phyloP scores from a whole-genome alignment of 495 filamentous ascomycete species.

The Achaetomiella virescens region DNA sequence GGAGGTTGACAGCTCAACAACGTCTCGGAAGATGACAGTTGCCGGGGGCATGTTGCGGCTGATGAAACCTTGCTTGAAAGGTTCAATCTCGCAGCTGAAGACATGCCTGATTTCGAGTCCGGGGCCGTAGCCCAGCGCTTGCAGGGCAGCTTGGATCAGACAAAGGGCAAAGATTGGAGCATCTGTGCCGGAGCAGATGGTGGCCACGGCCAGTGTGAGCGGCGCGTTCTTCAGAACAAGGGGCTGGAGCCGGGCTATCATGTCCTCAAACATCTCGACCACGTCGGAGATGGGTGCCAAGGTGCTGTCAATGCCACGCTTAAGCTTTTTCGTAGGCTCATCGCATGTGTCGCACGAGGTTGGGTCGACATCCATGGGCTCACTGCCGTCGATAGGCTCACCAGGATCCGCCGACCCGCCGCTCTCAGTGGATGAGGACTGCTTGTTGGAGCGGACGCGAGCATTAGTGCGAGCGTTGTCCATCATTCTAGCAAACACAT shows the following conservation, averaged over 20 bases:
- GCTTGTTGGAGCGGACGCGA: neutral
- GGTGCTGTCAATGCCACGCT: neutral
- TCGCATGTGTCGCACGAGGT: neutral
- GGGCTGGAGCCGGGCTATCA: slow-evolving; percentile 15
- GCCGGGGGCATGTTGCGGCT: slow-evolving; percentile 60
- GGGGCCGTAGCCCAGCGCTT: slow-evolving; percentile 12
- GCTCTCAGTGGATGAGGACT: neutral
- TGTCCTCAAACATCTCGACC: slow-evolving; percentile 29
- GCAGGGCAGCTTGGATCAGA: slow-evolving; percentile 38
- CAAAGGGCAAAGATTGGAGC: slow-evolving; percentile 64
- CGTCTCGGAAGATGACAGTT: slow-evolving; percentile 61
- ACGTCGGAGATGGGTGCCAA: slow-evolving; percentile 23
- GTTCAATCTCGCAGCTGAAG: slow-evolving; percentile 75
- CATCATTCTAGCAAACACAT: neutral
- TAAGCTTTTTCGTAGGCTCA: neutral
- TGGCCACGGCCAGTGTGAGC: slow-evolving; percentile 54
- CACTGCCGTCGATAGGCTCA: neutral
- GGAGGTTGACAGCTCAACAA: slow-evolving; percentile 48
- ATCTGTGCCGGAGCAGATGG: slow-evolving; percentile 81
- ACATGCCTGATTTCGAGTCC: slow-evolving; percentile 52
- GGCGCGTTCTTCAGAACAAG: neutral
- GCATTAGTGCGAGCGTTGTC: neutral
- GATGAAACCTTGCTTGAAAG: slow-evolving; percentile 77
- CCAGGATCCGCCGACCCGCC: neutral
- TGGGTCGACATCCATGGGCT: neutral